phyloP scores from a whole-genome alignment of 2,329 filamentous ascomycete genomes.

The Colletotrichum kahawae region DNA sequence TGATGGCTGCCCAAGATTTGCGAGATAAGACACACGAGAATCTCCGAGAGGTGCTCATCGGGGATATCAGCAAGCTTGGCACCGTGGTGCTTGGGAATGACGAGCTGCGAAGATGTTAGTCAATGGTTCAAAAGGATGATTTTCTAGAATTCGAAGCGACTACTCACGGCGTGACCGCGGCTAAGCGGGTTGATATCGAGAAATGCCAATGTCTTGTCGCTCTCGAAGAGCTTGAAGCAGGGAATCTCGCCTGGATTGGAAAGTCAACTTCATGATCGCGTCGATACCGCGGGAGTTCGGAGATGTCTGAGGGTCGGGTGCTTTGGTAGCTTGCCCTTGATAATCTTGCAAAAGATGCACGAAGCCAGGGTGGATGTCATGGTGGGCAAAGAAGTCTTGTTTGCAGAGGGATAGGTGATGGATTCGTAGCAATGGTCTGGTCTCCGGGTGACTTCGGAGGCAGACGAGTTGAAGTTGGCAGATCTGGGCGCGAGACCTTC shows the following conservation, averaged over 20 bases:
- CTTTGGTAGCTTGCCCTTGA: slow-evolving; percentile 69
- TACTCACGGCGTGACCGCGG: slow-evolving; percentile 82
- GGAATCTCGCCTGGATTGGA: slow-evolving; percentile 81
- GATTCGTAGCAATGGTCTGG: neutral
- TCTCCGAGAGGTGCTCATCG: slow-evolving; percentile 82
- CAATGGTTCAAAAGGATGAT: neutral
- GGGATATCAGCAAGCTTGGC: slow-evolving; percentile 91
- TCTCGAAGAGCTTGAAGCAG: slow-evolving; percentile 95
- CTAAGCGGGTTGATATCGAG: slow-evolving; percentile 93
- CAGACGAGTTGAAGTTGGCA: neutral
- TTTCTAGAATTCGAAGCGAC: neutral
- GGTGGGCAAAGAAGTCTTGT: neutral
- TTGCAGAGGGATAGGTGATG: neutral
- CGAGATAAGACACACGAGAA: slow-evolving; percentile 65
- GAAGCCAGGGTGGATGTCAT: slow-evolving; percentile 58
- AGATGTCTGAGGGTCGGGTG: slow-evolving; percentile 9
- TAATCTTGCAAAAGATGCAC: slow-evolving; percentile 98
- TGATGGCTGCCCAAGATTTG: neutral
- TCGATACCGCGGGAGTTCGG: neutral
- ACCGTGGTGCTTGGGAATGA: slow-evolving; percentile 95
- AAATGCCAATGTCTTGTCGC: slow-evolving; percentile 91
- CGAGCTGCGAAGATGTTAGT: slow-evolving; percentile 64
- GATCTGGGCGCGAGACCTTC: neutral
- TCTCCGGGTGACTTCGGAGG: neutral
- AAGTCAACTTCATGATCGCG: slow-evolving; percentile 16